phyloP scores from a whole-genome alignment of 768 basidiomycete genomes.

The Trametopsis cervina region DNA sequence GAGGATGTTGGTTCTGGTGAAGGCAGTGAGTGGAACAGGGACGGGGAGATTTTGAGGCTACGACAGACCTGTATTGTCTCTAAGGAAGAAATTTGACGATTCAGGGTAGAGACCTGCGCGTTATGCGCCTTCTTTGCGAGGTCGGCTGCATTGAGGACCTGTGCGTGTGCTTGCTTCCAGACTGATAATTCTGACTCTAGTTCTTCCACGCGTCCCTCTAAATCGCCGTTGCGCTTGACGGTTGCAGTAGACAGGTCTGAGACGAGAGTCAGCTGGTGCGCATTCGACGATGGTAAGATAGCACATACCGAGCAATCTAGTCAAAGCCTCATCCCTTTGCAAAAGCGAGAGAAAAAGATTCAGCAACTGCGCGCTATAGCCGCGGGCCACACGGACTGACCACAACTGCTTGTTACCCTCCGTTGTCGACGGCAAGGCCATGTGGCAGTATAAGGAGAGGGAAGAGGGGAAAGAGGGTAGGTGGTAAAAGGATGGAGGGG shows the following conservation, averaged over 20 bases:
- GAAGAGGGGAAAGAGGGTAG: slow-evolving; percentile 10
- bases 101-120: slow-evolving; percentile 56
- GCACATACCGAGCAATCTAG: slow-evolving; percentile 48
- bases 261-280: background rate
- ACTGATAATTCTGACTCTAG: slow-evolving; percentile 63
- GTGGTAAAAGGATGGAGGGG: slow-evolving; percentile 18
- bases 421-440: slow-evolving; percentile 34
- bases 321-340: slow-evolving; percentile 56
- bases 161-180: slow-evolving; percentile 67
- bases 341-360: background rate
- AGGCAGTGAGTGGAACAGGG: background rate
- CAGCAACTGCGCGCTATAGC: background rate
- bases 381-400: slow-evolving; percentile 31
- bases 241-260: slow-evolving; percentile 60
- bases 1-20: slow-evolving; percentile 51
- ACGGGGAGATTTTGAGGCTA: background rate
- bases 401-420: slow-evolving; percentile 61
- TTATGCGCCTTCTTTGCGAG: slow-evolving; percentile 62
- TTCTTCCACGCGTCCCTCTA: slow-evolving; percentile 59
- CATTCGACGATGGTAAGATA: background rate
- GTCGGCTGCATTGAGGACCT: slow-evolving; percentile 53
- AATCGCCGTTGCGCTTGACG: slow-evolving; percentile 52
- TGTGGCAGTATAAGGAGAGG: slow-evolving; percentile 11
- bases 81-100: slow-evolving; percentile 54
- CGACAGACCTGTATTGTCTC: slow-evolving; percentile 40